Percentiles rank a stretch among this genome's conserved stretches.
Conservation (phyloP, 768 basidiomycete species). For the Tylopilus sp. region DNA sequence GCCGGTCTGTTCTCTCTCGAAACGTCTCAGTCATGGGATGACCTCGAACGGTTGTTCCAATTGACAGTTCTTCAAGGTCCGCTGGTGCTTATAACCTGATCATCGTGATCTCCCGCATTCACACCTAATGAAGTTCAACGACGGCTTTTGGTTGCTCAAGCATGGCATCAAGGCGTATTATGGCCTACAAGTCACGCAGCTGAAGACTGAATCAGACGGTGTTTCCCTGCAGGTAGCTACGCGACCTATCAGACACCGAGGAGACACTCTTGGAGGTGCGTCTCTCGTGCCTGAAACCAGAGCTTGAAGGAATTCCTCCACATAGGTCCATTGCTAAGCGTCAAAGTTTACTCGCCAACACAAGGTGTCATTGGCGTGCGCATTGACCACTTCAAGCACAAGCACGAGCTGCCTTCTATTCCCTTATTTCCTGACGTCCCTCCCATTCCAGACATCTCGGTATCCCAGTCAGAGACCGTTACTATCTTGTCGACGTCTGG, state of each 20-base stretch:
- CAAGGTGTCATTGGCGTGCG: constrained; percentile 55
- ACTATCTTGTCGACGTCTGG: constrained; percentile 43
- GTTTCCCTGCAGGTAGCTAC: constrained; percentile 61
- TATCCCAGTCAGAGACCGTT: constrained; percentile 26
- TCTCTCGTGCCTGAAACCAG: neutral
- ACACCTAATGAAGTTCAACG: constrained; percentile 61
- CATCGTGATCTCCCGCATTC: neutral
- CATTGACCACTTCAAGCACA: constrained; percentile 51
- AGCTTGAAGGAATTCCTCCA: neutral
- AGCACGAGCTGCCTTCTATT: constrained; percentile 45
- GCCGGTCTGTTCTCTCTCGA: no score
- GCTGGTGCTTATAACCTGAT: neutral
- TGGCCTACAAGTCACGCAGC: constrained; percentile 58
- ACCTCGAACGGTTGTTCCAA: neutral
- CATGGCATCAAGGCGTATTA: constrained; percentile 58
- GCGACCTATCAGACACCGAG: constrained; percentile 56
- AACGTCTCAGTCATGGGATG: neutral
- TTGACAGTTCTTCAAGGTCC: neutral
- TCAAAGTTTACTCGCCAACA: constrained; percentile 53
- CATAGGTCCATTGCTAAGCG: constrained; percentile 19
- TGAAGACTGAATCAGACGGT: constrained; percentile 40
- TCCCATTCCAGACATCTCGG: constrained; percentile 41
- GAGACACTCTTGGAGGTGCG: constrained; percentile 58
- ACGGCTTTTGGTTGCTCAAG: constrained; percentile 69
- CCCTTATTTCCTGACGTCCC: constrained; percentile 61